Base-by-base conservation (phyloP, 1,284 basidiomycete genomes). In the Tremellales sp. region DNA sequence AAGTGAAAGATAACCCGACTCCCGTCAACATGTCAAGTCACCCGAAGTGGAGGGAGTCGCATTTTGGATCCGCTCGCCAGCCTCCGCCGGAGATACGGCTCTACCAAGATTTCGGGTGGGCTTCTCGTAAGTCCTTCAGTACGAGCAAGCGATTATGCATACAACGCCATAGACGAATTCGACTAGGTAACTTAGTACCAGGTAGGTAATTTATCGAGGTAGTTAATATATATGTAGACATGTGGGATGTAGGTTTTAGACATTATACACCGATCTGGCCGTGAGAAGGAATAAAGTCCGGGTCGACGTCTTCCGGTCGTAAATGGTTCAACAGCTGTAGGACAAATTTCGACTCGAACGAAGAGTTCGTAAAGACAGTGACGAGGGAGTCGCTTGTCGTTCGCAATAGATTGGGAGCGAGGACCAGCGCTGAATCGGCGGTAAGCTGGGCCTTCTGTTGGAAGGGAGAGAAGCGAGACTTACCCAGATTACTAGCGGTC, bases 301-400 rank as follows among this genome's bases (percentile, higher is more conserved):
- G 76, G 65, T 92, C 89, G 19, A 87, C 75, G 52, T 82, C 80
- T 48, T 78, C 76, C 57, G 87, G 88, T 59, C 83, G 83, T 49
- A 91, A 81, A 68, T 91, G 82, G 26, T 87, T 74, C 13, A 93
- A 75, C 22, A 93, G 77, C 62, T 90, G 85, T 62, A 87, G 83
- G 2, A 92, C 85, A 64, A 93, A 92, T 51, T 84, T 81, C 66
- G 90, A 86, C 68, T 93, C 89, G 64, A 86, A 90, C 64, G 86
- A 87, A 22, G 89, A 81, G 73, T 93, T 94, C 24, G 86, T 89
- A 64, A 89, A 92, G 22, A 90, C 89, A 8, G 91, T 78, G 6
- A 84, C 79, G 79, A 91, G 86, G 19, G 82, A 85, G 43, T 89
- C 84, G 27, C 86, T 88, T 56, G 80, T 84, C 61, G 88, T 91